Evolutionary conservation across 2,329 filamentous ascomycete species (phyloP).

Genomic region (Stenocarpella maydis): DNA sequence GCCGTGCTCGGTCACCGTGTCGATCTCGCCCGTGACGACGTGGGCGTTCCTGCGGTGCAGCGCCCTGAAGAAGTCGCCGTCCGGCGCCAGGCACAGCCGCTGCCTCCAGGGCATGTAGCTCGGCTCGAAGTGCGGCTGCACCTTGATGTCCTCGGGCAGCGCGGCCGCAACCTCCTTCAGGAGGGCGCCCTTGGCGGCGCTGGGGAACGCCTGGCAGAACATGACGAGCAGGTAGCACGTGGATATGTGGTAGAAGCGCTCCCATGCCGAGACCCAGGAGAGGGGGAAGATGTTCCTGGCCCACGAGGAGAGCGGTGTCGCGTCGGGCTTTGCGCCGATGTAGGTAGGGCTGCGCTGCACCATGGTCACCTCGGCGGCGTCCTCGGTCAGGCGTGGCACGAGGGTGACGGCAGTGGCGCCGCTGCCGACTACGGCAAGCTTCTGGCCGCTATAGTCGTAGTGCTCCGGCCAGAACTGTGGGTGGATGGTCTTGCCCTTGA

Average conservation of each 20-base stretch:
- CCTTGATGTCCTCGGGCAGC: slow-evolving; percentile 45
- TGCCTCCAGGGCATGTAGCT: slow-evolving; percentile 72
- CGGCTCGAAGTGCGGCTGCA: slow-evolving; percentile 65
- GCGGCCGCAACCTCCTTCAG: slow-evolving; percentile 37
- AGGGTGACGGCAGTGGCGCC: slow-evolving; percentile 76
- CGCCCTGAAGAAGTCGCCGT: slow-evolving; percentile 55
- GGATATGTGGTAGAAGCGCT: too few relatives aligned
- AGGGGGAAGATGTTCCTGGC: slow-evolving; percentile 55
- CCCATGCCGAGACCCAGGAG: too few relatives aligned
- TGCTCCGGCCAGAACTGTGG: slow-evolving; percentile 80
- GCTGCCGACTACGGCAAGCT: slow-evolving; percentile 72
- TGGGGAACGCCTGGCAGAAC: slow-evolving; percentile 58
- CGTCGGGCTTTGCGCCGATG: slow-evolving; percentile 57
- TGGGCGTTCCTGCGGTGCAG: slow-evolving; percentile 49
- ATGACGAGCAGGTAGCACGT: slow-evolving; percentile 51
- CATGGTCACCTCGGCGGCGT: slow-evolving; percentile 69
- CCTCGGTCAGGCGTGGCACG: slow-evolving; percentile 65
- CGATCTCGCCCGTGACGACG: slow-evolving; percentile 56
- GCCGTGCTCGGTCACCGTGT: slow-evolving; percentile 51
- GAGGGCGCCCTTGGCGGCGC: slow-evolving; percentile 52
- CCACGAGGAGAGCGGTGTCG: slow-evolving; percentile 47
- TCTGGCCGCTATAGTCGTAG: slow-evolving; percentile 70
- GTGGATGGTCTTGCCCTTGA: slow-evolving; percentile 60
- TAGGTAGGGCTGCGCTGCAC: slow-evolving; percentile 73
- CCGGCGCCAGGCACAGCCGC: slow-evolving; percentile 66